Base-by-base conservation (phyloP, 106 monocot genomes). In the Dendrobium chrysotoxum region DNA sequence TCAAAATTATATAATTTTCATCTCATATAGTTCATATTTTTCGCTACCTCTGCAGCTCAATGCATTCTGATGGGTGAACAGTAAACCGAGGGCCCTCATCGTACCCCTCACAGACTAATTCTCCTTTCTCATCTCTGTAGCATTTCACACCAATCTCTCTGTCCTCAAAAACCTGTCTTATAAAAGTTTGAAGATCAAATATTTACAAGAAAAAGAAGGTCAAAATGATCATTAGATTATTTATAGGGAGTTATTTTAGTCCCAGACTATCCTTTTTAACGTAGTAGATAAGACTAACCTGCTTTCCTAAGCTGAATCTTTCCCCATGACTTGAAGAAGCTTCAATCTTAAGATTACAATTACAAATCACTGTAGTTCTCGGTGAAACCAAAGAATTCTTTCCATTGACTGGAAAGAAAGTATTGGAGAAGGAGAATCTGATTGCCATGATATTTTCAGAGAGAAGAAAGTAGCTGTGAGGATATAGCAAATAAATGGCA, bases 21-120 rank as follows among this genome's bases (percentile, higher is more conserved):
- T 7, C 26, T 8, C 3, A 13, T 65, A 26, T 25, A 26, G 23
- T 65, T 65, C 35, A 70, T 70, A 15, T 30, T 35, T 70, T n/a
- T 61, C 0, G n/a, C 11, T 23, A 61, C 61, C 61, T 61, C 23
- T 61, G 20, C 61, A 5, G 23, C 5, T 28, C 11, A n/a, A 28
- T 30, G 70, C 28, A 28, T 35, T 70, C 31, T 35, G 35, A 70
- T 70, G 70, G 70, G 31, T 1, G 28, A 30, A n/a, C 28, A 35
- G 44, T 58, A 35, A 57, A 83, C 30, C 91, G 72, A 21, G 88
- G 88, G 28, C 91, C 91, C 78, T 91, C 91, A 65, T 91, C 91
- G 25, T 80, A 82, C 28, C 88, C 91, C 71, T 91, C 91, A 39
- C 91, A 91, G 66, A 92, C 42, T 38, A 89, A 1, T 30, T 87